Base-by-base conservation (phyloP, 441 rosid species). In the Croton laevigatus region DNA sequence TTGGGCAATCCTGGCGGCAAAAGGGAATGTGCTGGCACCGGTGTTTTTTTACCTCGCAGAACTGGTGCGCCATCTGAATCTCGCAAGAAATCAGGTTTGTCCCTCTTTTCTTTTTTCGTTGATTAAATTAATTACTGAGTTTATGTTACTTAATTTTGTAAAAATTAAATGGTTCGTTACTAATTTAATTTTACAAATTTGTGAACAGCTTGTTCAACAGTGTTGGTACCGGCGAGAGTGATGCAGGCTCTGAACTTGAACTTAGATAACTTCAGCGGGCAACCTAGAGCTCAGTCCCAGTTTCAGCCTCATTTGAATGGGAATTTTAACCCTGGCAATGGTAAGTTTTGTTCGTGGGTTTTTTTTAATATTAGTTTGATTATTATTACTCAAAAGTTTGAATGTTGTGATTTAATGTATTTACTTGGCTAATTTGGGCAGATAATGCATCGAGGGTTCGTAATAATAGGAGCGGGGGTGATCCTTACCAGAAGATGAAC, bases 21-120 rank as follows among this genome's bases (percentile, higher is more conserved):
- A 78, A 78, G 82, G 40, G 89, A 81, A 66, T 88, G 83, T 53
- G 74, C 93, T 0, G 98, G 97, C 12, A 93, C 98, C 17, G 98
- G 97, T 12, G 97, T 93, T 4, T 93, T 93, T 80, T 71, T 91
- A 36, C 98, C 98, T 40, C 94, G 93, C 14, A 83, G 84, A 8
- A 45, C 65, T n/a, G 76, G 80, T 61, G 48, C 79, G 13, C 65
- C 78, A 6, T 2, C 78, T 20, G 85, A 85, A 58, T 36, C 83
- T 44, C 83, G 85, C 37, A 81, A 87, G 82, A 89, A 89, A 73
- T 59, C 83, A 32, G 84, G 97, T 89, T 11, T 6, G 4, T 27
- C 22, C 0, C 17, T 19, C 34, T n/a, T 11, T 10, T n/a, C n/a
- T n/a, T n/a, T 14, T 3, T 14, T 27, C 9, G 8, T 40, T 40